Evolutionary conservation across 129 eudicot species (phyloP).

Genomic region (Flaveria robusta): DNA sequence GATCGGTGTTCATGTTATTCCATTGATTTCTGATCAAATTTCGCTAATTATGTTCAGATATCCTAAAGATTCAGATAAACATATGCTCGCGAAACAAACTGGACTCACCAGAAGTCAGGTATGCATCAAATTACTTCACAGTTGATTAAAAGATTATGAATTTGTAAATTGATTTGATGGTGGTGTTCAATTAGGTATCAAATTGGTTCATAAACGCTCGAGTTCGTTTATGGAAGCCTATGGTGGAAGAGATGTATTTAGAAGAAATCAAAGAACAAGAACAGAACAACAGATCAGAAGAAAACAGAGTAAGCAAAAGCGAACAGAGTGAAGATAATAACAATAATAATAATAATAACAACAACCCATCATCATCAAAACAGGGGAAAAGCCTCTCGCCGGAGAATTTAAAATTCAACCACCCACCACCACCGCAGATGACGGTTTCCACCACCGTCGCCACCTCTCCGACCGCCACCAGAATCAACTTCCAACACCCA

Average conservation of each 20-base stretch:
- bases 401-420: conserved; percentile 38
- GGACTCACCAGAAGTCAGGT: conserved; percentile 98
- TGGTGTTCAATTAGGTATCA: conserved; percentile 52
- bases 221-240: conserved; percentile 95
- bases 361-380: conserved; percentile 24
- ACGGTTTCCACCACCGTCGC: conserved; percentile 41
- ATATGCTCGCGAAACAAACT: conserved; percentile 87
- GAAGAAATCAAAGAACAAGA: conserved; percentile 80
- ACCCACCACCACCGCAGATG: conserved; percentile 26
- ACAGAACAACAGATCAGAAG: conserved; percentile 56
- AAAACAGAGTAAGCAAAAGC: conserved; percentile 46
- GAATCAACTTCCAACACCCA: conserved; percentile 43
- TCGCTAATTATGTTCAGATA: conserved; percentile 45
- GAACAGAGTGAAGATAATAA: conserved; percentile 53
- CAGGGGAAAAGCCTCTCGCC: conserved; percentile 38
- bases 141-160: not conserved
- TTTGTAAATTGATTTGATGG: no score
- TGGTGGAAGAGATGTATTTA: conserved; percentile 93
- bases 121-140: not conserved
- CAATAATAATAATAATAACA: no score
- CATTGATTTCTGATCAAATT: not conserved
- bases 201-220: conserved; percentile 97
- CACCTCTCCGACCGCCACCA: conserved; percentile 34
- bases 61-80: conserved; percentile 91
- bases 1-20: not conserved